These are phyloP conservation scores for Phylloporus sp. DNA, from an alignment of 1,284 basidiomycete genomes.

Conservation along the genomic window DNA sequence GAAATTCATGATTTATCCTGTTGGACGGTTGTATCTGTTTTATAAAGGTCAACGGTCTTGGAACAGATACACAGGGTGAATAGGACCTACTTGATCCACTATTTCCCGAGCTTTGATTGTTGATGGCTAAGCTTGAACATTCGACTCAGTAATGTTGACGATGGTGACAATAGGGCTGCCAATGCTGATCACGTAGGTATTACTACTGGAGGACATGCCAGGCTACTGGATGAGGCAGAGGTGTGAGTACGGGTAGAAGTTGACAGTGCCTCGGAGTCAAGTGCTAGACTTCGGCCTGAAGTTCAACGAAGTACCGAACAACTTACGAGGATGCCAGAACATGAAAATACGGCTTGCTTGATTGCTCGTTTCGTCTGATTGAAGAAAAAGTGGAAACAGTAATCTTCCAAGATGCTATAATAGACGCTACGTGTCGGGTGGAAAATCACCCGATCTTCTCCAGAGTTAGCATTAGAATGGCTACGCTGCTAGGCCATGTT, in stretches of 20 bases:
- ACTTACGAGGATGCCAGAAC: too few species aligned
- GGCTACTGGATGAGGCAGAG: slow-evolving; percentile 16
- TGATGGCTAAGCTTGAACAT: neutral
- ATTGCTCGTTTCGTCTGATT: neutral
- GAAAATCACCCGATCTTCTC: neutral
- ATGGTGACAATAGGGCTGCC: neutral
- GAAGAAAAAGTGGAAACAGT: neutral
- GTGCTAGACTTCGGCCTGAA: neutral
- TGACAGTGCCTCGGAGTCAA: neutral
- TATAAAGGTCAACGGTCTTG: too few species aligned
- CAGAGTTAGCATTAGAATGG: neutral
- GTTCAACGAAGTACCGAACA: too few species aligned
- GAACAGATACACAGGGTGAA: too few species aligned
- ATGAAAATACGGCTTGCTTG: slow-evolving; percentile 5
- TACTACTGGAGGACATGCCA: slow-evolving; percentile 1
- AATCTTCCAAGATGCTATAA: slow-evolving; percentile 4
- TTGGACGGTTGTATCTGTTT: neutral
- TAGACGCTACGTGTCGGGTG: neutral
- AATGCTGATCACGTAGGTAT: too few species aligned
- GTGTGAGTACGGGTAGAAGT: neutral
- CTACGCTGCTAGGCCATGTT: too few species aligned
- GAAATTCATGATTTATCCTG: too few species aligned
- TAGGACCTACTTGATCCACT: slow-evolving; percentile 20
- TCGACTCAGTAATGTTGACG: slow-evolving; percentile 4
- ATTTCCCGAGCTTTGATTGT: slow-evolving; percentile 18